Evolutionary conservation across 164 flowering plant species (phyloP).

Genomic region (Magnolia sinica): DNA sequence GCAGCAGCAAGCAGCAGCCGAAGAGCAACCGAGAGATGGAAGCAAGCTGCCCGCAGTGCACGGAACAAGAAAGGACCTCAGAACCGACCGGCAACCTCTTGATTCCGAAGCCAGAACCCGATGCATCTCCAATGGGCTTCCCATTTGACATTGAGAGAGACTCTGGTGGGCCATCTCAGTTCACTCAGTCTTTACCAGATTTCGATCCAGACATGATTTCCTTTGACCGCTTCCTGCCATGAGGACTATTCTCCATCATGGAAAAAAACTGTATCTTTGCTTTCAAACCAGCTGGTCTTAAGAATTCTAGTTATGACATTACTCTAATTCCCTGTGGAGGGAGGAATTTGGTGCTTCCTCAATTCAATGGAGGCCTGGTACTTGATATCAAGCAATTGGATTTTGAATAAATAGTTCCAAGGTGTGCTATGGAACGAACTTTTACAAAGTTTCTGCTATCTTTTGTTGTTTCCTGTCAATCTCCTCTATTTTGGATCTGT

Average conservation of each 20-base stretch:
- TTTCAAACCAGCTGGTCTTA: neutral
- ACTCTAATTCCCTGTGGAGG: neutral
- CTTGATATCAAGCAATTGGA: neutral
- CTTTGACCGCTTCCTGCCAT: neutral
- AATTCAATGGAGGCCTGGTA: neutral
- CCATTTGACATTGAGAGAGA: constrained; percentile 7
- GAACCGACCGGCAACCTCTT: neutral
- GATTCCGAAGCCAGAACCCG: constrained; percentile 6
- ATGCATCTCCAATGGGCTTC: neutral
- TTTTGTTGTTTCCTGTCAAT: too few species aligned
- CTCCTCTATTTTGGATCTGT: too few species aligned
- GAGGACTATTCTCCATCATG: neutral
- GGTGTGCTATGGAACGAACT: neutral
- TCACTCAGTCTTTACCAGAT: neutral
- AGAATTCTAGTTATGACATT: neutral
- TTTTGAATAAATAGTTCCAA: neutral
- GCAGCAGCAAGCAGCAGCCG: neutral
- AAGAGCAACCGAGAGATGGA: neutral
- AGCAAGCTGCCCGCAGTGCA: neutral
- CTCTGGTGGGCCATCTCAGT: constrained; percentile 7
- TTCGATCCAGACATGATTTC: neutral
- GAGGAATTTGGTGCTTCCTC: neutral
- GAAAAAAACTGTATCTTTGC: neutral
- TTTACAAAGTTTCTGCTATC: neutral
- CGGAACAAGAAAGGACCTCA: neutral